Evolutionary conservation across 306 rosid genomes (phyloP).

Genomic region (Clitoria ternatea): DNA sequence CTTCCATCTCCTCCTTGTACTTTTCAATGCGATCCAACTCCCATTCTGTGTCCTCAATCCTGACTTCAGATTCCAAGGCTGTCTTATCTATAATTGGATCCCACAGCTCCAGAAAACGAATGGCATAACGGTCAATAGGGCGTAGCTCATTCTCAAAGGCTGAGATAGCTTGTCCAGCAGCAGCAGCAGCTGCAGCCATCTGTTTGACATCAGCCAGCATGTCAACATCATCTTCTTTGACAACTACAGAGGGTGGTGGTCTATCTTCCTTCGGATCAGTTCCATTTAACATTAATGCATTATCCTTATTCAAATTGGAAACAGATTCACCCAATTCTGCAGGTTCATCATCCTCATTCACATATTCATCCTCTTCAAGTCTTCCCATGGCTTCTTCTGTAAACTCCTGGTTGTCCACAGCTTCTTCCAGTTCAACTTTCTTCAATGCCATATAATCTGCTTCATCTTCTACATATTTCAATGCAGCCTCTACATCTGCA

Average conservation of each 20-base stretch:
- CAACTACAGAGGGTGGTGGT: constrained; percentile 41
- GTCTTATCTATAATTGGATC: constrained; percentile 92
- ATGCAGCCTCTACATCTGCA: constrained; percentile 92
- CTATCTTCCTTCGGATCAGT: constrained; percentile 58
- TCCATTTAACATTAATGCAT: constrained; percentile 34
- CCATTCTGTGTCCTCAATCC: constrained; percentile 97
- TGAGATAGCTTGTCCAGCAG: constrained; percentile 81
- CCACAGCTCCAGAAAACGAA: constrained; percentile 93
- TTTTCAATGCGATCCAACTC: constrained; percentile 92
- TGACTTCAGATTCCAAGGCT: constrained; percentile 75
- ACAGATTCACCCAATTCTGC: constrained; percentile 51
- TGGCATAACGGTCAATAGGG: constrained; percentile 91
- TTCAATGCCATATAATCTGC: constrained; percentile 96
- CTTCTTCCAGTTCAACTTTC: constrained; percentile 95
- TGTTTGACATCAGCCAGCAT: constrained; percentile 92
- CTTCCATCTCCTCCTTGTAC: constrained; percentile 99
- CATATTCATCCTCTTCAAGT: constrained; percentile 90
- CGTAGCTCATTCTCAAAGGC: constrained; percentile 85
- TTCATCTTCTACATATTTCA: constrained; percentile 91
- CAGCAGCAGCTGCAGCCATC: constrained; percentile 97
- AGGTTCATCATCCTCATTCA: constrained; percentile 85
- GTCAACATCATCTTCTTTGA: constrained; percentile 81
- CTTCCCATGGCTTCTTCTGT: constrained; percentile 94
- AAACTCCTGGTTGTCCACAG: constrained; percentile 96
- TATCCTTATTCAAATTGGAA: constrained; percentile 55